A percentile compares a stretch with the other conserved stretches of the same genome.
Evolutionary conservation across 1,284 basidiomycete genomes (phyloP).

Genomic region (Phellinidium pouzarii): DNA sequence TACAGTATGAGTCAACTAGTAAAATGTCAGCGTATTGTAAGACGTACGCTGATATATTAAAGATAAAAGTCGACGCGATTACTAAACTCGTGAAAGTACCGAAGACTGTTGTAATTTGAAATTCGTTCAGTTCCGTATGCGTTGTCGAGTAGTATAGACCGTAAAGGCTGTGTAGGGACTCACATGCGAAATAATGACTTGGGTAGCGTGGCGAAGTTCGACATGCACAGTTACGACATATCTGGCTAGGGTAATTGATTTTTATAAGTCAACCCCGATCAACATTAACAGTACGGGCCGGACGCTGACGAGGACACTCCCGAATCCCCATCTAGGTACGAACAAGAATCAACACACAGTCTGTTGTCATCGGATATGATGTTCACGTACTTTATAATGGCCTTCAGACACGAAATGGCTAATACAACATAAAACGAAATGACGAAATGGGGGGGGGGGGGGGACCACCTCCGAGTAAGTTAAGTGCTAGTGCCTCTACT

Average conservation of each 20-base stretch:
- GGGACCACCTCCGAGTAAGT: conserved; percentile 27
- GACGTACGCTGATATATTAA: conserved; percentile 25
- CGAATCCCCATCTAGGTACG: conserved; percentile 21
- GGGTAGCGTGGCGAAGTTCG: conserved; percentile 28
- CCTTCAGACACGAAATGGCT: conserved; percentile 27
- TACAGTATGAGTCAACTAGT: background rate
- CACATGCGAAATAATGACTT: conserved; percentile 29
- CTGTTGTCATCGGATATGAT: background rate
- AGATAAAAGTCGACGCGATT: conserved; percentile 28
- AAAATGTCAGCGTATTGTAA: background rate
- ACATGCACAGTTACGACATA: conserved; percentile 27
- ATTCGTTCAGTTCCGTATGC: background rate
- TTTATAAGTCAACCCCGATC: conserved; percentile 24
- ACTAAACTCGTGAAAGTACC: conserved; percentile 29
- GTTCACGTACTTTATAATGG: conserved; percentile 22
- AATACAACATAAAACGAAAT: conserved; percentile 28
- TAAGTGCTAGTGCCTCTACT: conserved; percentile 26
- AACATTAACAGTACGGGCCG: conserved; percentile 26
- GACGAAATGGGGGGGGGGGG: too few species aligned
- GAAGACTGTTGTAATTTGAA: conserved; percentile 15
- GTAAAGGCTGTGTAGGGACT: conserved; percentile 28
- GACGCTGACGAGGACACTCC: conserved; percentile 25
- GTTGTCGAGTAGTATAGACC: conserved; percentile 13
- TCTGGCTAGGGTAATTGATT: conserved; percentile 24
- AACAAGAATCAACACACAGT: background rate